Evolutionary conservation across 2,329 filamentous ascomycete genomes (phyloP).

Genomic region (Pyrenophora seminiperda): DNA sequence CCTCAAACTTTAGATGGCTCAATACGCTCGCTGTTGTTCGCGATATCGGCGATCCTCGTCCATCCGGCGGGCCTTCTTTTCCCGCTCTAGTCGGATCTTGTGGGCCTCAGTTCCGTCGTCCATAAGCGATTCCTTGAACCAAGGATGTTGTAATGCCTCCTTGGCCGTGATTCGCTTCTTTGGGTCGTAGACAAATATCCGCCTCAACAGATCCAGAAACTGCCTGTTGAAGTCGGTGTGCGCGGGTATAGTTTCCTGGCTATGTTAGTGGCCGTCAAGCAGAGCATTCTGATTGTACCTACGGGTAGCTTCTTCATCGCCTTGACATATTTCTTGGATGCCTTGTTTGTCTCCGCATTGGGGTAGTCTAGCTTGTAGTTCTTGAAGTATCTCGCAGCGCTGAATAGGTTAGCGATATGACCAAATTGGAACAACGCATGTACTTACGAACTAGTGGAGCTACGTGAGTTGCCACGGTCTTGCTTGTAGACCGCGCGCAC

Average conservation of each 20-base stretch:
- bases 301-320: conserved; percentile 69
- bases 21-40: conserved; percentile 32
- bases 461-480: conserved; percentile 55
- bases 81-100: conserved; percentile 58
- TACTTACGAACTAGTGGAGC: conserved; percentile 62
- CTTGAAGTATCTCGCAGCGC: conserved; percentile 58
- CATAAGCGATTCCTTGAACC: conserved; percentile 68
- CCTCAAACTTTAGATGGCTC: conserved; percentile 11
- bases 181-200: conserved; percentile 70
- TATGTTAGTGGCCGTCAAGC: conserved; percentile 14
- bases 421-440: background rate
- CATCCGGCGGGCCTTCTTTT: conserved; percentile 43
- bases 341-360: conserved; percentile 65
- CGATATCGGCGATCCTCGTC: conserved; percentile 42
- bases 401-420: conserved; percentile 36
- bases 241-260: conserved; percentile 66
- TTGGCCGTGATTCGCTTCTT: conserved; percentile 68
- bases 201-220: conserved; percentile 66
- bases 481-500: conserved; percentile 59
- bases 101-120: conserved; percentile 70
- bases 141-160: conserved; percentile 67
- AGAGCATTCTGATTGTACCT: conserved; percentile 34
- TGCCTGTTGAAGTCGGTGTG: conserved; percentile 65
- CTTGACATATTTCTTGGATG: conserved; percentile 69
- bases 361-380: conserved; percentile 66